phyloP scores from a whole-genome alignment of 345 rosid genomes.

The Pelargonium nanum region DNA sequence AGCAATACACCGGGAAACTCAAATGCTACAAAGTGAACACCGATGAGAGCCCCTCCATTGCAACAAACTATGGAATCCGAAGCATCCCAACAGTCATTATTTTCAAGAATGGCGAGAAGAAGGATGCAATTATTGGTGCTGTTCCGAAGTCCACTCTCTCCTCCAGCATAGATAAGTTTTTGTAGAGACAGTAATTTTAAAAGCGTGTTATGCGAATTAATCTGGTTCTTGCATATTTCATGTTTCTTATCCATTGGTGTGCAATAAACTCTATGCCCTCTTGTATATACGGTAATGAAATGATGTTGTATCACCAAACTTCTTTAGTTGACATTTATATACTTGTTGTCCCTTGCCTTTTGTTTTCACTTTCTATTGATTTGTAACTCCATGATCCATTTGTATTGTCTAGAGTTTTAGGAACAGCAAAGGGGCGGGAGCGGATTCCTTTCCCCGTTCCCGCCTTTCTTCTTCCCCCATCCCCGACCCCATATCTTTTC shows the following conservation, averaged over 20 bases:
- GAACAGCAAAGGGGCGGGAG: too few species aligned
- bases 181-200: slow-evolving; percentile 10
- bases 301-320: too few species aligned
- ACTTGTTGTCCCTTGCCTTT: too few species aligned
- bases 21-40: slow-evolving; percentile 40
- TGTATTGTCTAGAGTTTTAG: too few species aligned
- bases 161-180: slow-evolving; percentile 32
- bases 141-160: slow-evolving; percentile 35
- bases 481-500: too few species aligned
- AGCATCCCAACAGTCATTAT: slow-evolving; percentile 45
- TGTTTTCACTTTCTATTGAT: too few species aligned
- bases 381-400: too few species aligned
- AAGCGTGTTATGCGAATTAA: neutral
- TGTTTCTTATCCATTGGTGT: neutral
- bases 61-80: slow-evolving; percentile 32
- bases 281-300: neutral
- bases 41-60: slow-evolving; percentile 35
- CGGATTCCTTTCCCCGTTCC: too few species aligned
- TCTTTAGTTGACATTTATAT: too few species aligned
- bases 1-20: slow-evolving; percentile 32
- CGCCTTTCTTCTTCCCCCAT: too few species aligned
- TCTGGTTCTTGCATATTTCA: neutral
- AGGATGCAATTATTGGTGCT: slow-evolving; percentile 38
- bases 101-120: slow-evolving; percentile 40
- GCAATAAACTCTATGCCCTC: neutral